Evolutionary conservation across 352 stramenopile species (phyloP), one percentile per base, ranked within the genome.

Genomic region (Phytopythium litorale): DNA sequence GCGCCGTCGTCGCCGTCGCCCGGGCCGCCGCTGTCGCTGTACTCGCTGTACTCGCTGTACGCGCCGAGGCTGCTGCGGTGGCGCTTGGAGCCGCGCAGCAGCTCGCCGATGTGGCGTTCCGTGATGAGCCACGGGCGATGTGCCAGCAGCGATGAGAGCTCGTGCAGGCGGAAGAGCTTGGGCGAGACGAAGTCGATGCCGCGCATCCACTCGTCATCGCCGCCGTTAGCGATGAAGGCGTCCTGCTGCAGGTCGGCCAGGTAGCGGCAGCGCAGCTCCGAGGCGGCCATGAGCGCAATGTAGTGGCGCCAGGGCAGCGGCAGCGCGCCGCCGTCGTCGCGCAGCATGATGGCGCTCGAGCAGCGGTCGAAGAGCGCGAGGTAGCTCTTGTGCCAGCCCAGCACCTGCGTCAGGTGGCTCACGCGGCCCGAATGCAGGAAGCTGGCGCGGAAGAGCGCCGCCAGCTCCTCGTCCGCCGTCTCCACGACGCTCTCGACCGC

Each of bases 91-190:
- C 51, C 51, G 15, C 51, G 71, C 28, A 93, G 64, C 52, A 96
- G 70, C 16, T 92, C 83, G 0, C 78, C 78, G 33, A 96, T 87
- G 54, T 96, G 84, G 7, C 91, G 65, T 9, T 69, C 71, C 25
- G 79, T 91, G 46, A 96, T 68, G 42, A 96, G 71, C 87, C 87
- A 96, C n/a, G 87, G 87, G 6, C 83, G 85, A 63, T 96, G 87
- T 0, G 87, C 87, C 18, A 96, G 57, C n/a, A 94, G 58, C 28
- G 87, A 92, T 54, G 84, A 92, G 23, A 96, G 64, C 58, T 91
- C 87, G 46, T 93, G 85, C 21, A 96, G 73, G 6, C 78, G 75
- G 59, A 91, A 92, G 28, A 96, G 82, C 73, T 96, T 96, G 37
- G 77, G 76, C 23, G 85, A 73, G 23, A 94, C 74, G 55, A 85